phyloP scores from a whole-genome alignment of 495 filamentous ascomycete genomes.

The Aspergillus ellipticus region DNA sequence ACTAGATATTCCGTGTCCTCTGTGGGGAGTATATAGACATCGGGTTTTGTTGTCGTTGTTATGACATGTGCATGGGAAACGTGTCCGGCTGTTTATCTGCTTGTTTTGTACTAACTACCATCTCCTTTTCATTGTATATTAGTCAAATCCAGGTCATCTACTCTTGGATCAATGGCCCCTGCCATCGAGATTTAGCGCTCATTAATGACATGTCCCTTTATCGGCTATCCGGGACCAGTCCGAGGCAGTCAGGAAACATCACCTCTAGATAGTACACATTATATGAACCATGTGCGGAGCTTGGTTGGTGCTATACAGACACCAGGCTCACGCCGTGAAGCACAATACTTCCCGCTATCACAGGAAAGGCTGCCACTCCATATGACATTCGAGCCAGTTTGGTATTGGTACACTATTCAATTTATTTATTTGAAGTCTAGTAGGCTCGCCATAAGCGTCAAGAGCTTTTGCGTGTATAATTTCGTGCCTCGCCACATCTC shows the following conservation, averaged over 20 bases:
- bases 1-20: background rate
- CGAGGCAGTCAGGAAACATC: too few species aligned
- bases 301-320: too few species aligned
- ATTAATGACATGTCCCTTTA: too few species aligned
- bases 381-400: background rate
- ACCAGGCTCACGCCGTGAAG: too few species aligned
- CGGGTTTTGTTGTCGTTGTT: background rate
- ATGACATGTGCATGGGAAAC: constrained; percentile 3
- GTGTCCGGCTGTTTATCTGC: background rate
- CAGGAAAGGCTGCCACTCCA: too few species aligned
- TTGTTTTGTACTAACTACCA: background rate
- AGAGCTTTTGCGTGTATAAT: background rate
- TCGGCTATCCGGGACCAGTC: too few species aligned
- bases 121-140: constrained; percentile 2
- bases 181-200: background rate
- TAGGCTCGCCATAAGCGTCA: background rate
- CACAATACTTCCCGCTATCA: too few species aligned
- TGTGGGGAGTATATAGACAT: background rate
- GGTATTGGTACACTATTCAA: background rate
- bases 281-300: too few species aligned
- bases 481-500: background rate
- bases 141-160: background rate
- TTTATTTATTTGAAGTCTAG: background rate
- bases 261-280: too few species aligned
- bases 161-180: background rate